A percentile compares a stretch with the other conserved stretches of the same genome.
phyloP scores from a whole-genome alignment of 306 rosid genomes.

The Quercus alba region DNA sequence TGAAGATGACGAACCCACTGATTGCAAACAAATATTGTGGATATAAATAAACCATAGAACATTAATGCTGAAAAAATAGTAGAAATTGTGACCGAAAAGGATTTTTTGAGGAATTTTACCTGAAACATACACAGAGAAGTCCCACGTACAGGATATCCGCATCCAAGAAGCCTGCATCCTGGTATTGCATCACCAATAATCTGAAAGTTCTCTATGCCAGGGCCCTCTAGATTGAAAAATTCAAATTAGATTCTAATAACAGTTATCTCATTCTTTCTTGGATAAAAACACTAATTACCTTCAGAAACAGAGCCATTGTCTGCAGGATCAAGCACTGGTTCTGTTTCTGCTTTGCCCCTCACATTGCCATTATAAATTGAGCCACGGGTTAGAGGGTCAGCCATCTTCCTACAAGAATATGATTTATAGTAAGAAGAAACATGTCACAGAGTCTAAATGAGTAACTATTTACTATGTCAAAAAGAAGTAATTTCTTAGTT shows the following conservation, averaged over 20 bases:
- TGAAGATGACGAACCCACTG: conserved; percentile 99
- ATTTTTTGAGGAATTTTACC: conserved; percentile 45
- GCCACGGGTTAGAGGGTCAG: conserved; percentile 27
- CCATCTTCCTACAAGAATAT: conserved; percentile 50
- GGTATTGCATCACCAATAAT: conserved; percentile 82
- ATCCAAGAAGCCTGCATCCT: conserved; percentile 89
- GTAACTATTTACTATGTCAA: neutral
- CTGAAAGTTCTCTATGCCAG: conserved; percentile 91
- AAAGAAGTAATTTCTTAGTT: neutral
- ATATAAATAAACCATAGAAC: conserved; percentile 12
- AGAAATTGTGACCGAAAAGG: conserved; percentile 1
- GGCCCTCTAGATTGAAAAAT: conserved; percentile 51
- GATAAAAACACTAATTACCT: conserved; percentile 35
- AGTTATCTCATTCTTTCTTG: neutral
- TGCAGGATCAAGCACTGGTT: conserved; percentile 24
- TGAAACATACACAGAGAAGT: conserved; percentile 96
- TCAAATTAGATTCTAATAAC: conserved; percentile 15
- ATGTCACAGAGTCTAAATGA: neutral
- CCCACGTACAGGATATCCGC: conserved; percentile 85
- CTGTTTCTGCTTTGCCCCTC: conserved; percentile 24
- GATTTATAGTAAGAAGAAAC: conserved; percentile 20
- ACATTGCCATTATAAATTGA: conserved; percentile 30
- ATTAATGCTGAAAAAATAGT: neutral
- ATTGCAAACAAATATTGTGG: conserved; percentile 20
- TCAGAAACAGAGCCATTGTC: conserved; percentile 41